phyloP scores from a whole-genome alignment of 768 basidiomycete genomes.

The Cystobasidium ongulense region DNA sequence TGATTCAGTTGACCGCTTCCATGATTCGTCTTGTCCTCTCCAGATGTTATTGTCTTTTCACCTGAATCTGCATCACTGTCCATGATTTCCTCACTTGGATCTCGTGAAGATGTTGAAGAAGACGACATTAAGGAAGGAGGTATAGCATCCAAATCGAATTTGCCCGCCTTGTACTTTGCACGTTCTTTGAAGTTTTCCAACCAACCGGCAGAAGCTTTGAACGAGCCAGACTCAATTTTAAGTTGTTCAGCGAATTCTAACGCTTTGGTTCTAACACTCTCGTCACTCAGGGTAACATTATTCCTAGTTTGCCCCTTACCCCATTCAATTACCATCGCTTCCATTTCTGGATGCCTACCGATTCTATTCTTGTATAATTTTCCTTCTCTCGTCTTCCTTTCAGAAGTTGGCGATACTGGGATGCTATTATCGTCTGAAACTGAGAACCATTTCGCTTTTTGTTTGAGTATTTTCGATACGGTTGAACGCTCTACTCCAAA shows the following conservation, averaged over 20 bases:
- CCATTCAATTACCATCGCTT: constrained; percentile 1
- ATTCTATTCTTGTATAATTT: background rate
- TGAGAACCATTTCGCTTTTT: constrained; percentile 1
- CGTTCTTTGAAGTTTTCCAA: constrained; percentile 28
- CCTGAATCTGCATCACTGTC: background rate
- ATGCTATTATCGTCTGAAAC: constrained; percentile 11
- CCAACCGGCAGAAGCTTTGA: constrained; percentile 25
- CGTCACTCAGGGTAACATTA: background rate
- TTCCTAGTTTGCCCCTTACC: constrained; percentile 5
- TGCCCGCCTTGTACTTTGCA: background rate
- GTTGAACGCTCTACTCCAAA: constrained; percentile 22
- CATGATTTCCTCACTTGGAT: background rate
- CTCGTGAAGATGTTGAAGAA: background rate
- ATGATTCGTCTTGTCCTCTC: background rate
- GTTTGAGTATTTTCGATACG: constrained; percentile 22
- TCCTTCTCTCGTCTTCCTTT: background rate
- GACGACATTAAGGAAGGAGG: background rate
- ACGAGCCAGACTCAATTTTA: background rate
- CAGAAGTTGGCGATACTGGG: background rate
- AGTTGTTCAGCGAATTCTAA: constrained; percentile 4
- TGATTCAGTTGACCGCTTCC: background rate
- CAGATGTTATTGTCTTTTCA: background rate
- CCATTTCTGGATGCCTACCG: constrained; percentile 10
- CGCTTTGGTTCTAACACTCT: background rate
- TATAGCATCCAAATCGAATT: background rate